Percentiles rank a stretch among this genome's conserved stretches.
Evolutionary conservation across 345 rosid genomes (phyloP).

Genomic region (Eutrema heterophyllum): DNA sequence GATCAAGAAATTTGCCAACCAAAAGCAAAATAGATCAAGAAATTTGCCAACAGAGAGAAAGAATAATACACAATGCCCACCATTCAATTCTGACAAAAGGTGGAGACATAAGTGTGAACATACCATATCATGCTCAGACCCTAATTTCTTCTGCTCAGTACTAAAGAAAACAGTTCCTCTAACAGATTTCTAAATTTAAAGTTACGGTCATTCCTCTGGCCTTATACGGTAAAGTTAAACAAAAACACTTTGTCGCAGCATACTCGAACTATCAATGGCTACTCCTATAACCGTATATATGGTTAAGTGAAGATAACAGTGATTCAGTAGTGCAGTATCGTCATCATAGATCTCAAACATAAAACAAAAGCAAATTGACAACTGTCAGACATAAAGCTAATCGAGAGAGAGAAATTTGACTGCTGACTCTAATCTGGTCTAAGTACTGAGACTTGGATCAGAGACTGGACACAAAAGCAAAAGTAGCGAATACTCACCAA

Average conservation of each 20-base stretch:
- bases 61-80: not conserved
- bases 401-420: not conserved
- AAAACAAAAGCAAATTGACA: not conserved
- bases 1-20: not conserved
- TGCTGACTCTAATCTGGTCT: not conserved
- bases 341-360: not conserved
- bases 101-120: no score
- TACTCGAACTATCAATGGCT: not conserved
- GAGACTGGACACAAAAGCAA: not conserved
- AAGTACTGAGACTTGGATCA: not conserved
- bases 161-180: not conserved
- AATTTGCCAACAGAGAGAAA: not conserved
- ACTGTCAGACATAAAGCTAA: not conserved
- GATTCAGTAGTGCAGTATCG: not conserved
- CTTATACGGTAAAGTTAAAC: not conserved
- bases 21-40: not conserved
- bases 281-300: not conserved
- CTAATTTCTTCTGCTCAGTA: no score
- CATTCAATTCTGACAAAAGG: not conserved
- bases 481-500: constrained; percentile 52
- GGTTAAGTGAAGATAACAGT: not conserved
- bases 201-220: not conserved
- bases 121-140: no score
- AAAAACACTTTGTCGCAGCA: not conserved
- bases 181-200: not conserved